Conservation (phyloP, 805 yeast species). For the Grigorovia transvaalensis region DNA sequence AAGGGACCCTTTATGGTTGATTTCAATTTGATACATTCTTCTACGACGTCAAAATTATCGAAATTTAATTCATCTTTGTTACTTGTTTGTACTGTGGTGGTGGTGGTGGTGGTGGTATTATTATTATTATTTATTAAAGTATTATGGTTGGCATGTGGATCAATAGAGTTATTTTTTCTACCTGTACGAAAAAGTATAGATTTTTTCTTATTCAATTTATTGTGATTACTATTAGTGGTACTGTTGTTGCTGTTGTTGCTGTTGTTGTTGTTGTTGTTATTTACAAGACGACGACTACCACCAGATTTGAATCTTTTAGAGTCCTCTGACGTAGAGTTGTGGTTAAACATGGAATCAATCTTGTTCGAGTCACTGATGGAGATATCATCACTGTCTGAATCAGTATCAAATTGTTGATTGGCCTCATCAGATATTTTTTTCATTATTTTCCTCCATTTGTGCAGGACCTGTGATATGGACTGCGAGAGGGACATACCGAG, state of each 20-base stretch:
- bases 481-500: neutral
- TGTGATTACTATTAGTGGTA: too few species aligned
- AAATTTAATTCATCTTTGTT: constrained; percentile 15
- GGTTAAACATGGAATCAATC: constrained; percentile 15
- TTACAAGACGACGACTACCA: neutral
- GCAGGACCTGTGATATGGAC: constrained; percentile 4
- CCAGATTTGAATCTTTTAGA: neutral
- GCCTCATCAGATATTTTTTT: constrained; percentile 17
- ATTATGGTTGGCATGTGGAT: neutral
- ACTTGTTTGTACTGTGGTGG: neutral
- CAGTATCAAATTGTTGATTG: constrained; percentile 5
- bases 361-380: constrained; percentile 12
- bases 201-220: neutral
- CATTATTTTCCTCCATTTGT: constrained; percentile 16
- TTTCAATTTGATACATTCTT: constrained; percentile 26
- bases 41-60: constrained; percentile 25
- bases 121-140: constrained; percentile 1
- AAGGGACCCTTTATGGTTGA: constrained; percentile 32
- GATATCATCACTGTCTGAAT: constrained; percentile 1
- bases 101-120: neutral
- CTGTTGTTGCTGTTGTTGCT: too few species aligned
- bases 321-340: neutral
- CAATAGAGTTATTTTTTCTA: neutral
- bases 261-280: neutral
- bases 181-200: neutral